phyloP scores from a whole-genome alignment of 2,329 filamentous ascomycete species.

The Cercospora brassicicola region DNA sequence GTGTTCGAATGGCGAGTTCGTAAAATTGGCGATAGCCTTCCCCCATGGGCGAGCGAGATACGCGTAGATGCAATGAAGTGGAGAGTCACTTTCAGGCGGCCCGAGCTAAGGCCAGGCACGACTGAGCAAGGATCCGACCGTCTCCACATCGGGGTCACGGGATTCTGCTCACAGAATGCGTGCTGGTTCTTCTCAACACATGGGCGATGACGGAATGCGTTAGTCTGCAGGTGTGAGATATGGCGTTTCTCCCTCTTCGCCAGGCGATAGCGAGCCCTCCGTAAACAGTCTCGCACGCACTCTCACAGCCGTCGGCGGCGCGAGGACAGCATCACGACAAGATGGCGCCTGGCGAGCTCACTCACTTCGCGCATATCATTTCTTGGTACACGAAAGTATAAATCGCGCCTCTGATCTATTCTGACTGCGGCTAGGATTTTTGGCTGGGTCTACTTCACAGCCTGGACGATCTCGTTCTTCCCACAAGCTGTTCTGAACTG shows the following conservation, averaged over 20 bases:
- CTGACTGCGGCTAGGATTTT: conserved; percentile 26
- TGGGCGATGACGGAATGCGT: background rate
- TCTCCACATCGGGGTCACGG: background rate
- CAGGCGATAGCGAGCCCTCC: background rate
- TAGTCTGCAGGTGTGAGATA: background rate
- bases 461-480: conserved; percentile 84
- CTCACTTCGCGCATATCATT: conserved; percentile 11
- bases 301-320: background rate
- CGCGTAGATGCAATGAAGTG: conserved; percentile 7
- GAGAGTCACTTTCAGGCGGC: conserved; percentile 3
- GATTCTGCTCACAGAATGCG: background rate
- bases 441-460: conserved; percentile 35
- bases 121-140: background rate
- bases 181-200: background rate
- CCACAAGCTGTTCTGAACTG: conserved; percentile 83
- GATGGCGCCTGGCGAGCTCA: conserved; percentile 8
- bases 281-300: background rate
- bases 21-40: background rate
- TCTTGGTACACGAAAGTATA: conserved; percentile 22
- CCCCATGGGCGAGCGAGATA: background rate
- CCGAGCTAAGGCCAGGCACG: background rate
- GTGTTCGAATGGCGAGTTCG: background rate
- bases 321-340: background rate
- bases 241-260: background rate
- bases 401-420: background rate